Evolutionary conservation across 2,329 filamentous ascomycete genomes (phyloP).

Genomic region (Pyrenophora graminea): DNA sequence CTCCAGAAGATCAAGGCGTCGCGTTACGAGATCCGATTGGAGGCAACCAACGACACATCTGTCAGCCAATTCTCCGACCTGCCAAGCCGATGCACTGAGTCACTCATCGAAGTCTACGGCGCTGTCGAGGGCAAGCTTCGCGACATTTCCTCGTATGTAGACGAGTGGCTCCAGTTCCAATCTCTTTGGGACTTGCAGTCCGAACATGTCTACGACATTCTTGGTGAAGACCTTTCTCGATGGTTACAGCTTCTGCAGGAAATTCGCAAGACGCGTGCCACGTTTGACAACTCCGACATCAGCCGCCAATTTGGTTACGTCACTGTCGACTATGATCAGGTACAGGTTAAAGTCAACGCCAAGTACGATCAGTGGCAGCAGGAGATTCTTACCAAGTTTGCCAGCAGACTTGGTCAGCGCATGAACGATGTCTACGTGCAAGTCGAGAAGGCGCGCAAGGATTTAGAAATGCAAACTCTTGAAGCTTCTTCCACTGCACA

Average conservation of each 20-base stretch:
- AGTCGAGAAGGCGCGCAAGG: slow-evolving; percentile 84
- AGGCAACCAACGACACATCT: slow-evolving; percentile 65
- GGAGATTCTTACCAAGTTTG: slow-evolving; percentile 93
- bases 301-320: slow-evolving; percentile 92
- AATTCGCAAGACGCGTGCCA: slow-evolving; percentile 90
- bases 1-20: slow-evolving; percentile 93
- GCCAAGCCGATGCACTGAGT: slow-evolving; percentile 78
- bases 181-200: slow-evolving; percentile 97
- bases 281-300: slow-evolving; percentile 96
- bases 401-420: slow-evolving; percentile 80
- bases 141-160: slow-evolving; percentile 82
- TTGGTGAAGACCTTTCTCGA: slow-evolving; percentile 86
- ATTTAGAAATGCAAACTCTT: slow-evolving; percentile 88
- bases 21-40: slow-evolving; percentile 85
- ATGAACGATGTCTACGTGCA: slow-evolving; percentile 93
- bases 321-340: slow-evolving; percentile 96
- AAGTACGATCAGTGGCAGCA: slow-evolving; percentile 99
- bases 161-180: slow-evolving; percentile 98
- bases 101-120: slow-evolving; percentile 78
- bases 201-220: slow-evolving; percentile 88
- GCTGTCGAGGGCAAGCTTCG: slow-evolving; percentile 81
- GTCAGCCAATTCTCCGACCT: slow-evolving; percentile 77
- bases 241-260: slow-evolving; percentile 98
- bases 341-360: slow-evolving; percentile 96
- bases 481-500: slow-evolving; percentile 95